Base-by-base conservation (phyloP, 768 basidiomycete species). In the Hericium erinaceus region DNA sequence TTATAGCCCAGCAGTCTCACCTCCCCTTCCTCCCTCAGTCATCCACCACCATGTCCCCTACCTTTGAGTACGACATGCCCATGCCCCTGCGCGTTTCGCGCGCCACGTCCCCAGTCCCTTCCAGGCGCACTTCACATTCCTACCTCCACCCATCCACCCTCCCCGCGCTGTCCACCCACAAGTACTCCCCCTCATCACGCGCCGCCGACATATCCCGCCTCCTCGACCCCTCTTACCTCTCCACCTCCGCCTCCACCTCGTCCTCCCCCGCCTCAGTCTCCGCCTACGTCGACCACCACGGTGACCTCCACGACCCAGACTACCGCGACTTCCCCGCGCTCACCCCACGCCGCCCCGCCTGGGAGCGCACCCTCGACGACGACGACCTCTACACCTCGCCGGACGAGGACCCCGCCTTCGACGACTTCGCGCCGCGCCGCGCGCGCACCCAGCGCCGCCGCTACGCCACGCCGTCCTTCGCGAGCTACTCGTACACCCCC, bases 281-380 rank as follows among this genome's bases (percentile, higher is more conserved):
- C 2, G 44, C 44, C 58, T 84, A 83, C 65, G 77, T 84, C 60
- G 84, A 85, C 74, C 73, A 72, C 66, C 73, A 78, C 58, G 84
- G 83, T 52, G 78, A 82, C 68, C 72, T 84, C 24, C 83, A 85
- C 64, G 84, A 85, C 68, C 84, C 84, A 22, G 84, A 85, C 65
- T 85, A 77, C 69, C 75, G 83, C 60, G 76, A 84, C 70, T 85
- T 85, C 59, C 84, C 83, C 28, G 65, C 75, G 39, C 64, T 74
- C 55, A 60, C 65, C 18, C 33, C 52, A n/a, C 55, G 37, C 68
- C 62, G 71, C 1, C 68, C 74, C 0, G 65, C 60, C 0, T 76
- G 73, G 73, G 76, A 75, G 50, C 64, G 66, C 22, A 39, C 28
- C 39, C 68, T 71, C 50, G 69, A 69, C 22, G 65, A 69, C 22